phyloP scores from a whole-genome alignment of 208 protist genomes.

The Lotmaria passim region DNA sequence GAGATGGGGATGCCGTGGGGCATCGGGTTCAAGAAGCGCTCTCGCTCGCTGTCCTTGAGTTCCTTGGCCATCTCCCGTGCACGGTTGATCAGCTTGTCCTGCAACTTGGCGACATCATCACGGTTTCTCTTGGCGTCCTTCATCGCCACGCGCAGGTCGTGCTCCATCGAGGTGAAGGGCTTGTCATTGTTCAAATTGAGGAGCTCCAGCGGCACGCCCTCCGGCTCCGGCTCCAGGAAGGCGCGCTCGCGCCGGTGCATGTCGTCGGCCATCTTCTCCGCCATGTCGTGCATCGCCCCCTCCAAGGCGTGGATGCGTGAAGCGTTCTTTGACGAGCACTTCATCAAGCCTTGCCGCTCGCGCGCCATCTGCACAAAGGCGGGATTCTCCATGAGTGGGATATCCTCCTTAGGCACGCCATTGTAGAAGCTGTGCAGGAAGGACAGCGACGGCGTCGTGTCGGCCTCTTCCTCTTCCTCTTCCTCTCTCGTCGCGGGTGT shows the following conservation, averaged over 20 bases:
- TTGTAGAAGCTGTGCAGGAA: constrained; percentile 54
- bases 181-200: constrained; percentile 60
- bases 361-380: constrained; percentile 39
- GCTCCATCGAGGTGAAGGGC: constrained; percentile 49
- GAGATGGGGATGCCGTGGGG: constrained; percentile 48
- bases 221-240: constrained; percentile 51
- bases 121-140: constrained; percentile 28
- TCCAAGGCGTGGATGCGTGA: constrained; percentile 43
- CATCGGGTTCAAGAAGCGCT: constrained; percentile 61
- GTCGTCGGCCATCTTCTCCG: constrained; percentile 32
- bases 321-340: constrained; percentile 46
- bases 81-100: constrained; percentile 46
- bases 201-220: constrained; percentile 58
- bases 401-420: constrained; percentile 50
- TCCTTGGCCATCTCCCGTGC: constrained; percentile 52
- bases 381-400: constrained; percentile 41
- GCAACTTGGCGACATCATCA: constrained; percentile 33
- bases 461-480: constrained; percentile 16
- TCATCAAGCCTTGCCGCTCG: constrained; percentile 38
- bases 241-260: constrained; percentile 54
- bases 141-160: constrained; percentile 45
- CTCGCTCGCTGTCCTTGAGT: constrained; percentile 58
- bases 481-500: not conserved
- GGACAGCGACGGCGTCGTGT: constrained; percentile 27
- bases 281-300: constrained; percentile 39